Evolutionary conservation across 768 basidiomycete species (phyloP).

Genomic region (Galerina sulciceps): DNA sequence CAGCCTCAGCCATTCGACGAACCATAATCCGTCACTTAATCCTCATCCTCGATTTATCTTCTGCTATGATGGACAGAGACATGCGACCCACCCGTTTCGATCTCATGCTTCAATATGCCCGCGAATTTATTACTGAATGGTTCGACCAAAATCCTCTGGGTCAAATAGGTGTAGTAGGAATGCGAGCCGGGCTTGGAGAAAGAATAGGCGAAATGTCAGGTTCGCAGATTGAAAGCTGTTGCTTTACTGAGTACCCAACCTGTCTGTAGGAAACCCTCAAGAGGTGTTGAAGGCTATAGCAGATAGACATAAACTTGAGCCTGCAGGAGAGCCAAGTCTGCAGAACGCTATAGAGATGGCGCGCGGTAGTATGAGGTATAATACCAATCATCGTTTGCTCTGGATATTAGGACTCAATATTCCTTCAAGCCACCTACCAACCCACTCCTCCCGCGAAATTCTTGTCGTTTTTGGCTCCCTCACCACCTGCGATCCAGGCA

Average conservation of each 20-base stretch:
- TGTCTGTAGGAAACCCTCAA: constrained; percentile 83
- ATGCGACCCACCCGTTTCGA: constrained; percentile 96
- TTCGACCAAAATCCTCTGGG: constrained; percentile 99
- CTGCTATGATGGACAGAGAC: constrained; percentile 94
- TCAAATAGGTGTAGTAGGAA: constrained; percentile 93
- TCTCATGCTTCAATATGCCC: constrained; percentile 84
- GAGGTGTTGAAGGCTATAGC: constrained; percentile 88
- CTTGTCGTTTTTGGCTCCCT: constrained; percentile 93
- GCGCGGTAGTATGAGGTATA: constrained; percentile 86
- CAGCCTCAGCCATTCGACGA: constrained; percentile 86
- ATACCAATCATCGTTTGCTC: not conserved
- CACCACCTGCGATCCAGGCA: constrained; percentile 96
- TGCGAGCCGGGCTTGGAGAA: constrained; percentile 91
- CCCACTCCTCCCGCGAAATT: constrained; percentile 95
- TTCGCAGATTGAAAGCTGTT: constrained; percentile 34
- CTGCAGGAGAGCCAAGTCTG: constrained; percentile 90
- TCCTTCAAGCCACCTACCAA: constrained; percentile 84
- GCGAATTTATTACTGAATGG: constrained; percentile 95
- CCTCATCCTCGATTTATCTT: constrained; percentile 89
- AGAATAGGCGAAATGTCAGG: constrained; percentile 92
- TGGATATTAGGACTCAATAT: constrained; percentile 4
- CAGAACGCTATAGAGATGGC: constrained; percentile 99
- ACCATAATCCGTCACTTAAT: constrained; percentile 97
- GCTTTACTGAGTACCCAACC: not conserved
- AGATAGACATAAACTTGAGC: constrained; percentile 88